A percentile compares a stretch with the other conserved stretches of the same genome.
These are phyloP conservation scores for Phaeomoniella chlamydospora DNA, from an alignment of 2,329 filamentous ascomycete genomes.

Conservation along the genomic window DNA sequence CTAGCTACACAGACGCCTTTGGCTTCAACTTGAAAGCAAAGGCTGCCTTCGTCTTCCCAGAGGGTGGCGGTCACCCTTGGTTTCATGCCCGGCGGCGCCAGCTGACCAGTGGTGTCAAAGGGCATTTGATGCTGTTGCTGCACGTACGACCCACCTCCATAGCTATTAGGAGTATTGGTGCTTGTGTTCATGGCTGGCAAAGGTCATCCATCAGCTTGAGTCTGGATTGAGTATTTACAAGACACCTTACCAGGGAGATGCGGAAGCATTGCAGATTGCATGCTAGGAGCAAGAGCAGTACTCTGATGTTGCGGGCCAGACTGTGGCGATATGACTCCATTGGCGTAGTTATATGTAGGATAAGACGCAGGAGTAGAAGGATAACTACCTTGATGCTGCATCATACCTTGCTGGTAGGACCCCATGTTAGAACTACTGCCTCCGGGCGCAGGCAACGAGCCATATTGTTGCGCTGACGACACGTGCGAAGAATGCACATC, in stretches of 20 bases:
- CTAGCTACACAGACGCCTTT: conserved; percentile 91
- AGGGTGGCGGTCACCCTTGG: conserved; percentile 89
- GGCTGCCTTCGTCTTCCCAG: conserved; percentile 95
- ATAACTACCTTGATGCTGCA: conserved; percentile 63
- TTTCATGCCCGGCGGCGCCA: conserved; percentile 88
- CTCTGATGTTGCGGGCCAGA: conserved; percentile 53
- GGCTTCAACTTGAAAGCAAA: conserved; percentile 96
- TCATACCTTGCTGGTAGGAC: conserved; percentile 58
- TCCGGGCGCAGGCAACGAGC: conserved; percentile 64
- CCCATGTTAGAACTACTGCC: conserved; percentile 60
- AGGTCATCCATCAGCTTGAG: conserved; percentile 7
- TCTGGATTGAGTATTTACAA: too few relatives aligned
- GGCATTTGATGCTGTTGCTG: conserved; percentile 35
- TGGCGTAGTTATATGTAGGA: conserved; percentile 58
- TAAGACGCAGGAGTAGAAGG: conserved; percentile 42
- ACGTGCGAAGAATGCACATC: conserved; percentile 65
- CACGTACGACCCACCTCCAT: conserved; percentile 22
- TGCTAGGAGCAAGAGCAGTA: conserved; percentile 50
- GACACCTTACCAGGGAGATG: conserved; percentile 33
- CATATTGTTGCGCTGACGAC: conserved; percentile 59
- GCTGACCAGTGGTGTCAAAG: conserved; percentile 81
- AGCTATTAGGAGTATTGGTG: conserved; percentile 20
- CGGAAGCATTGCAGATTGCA: conserved; percentile 59
- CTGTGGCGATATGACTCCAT: conserved; percentile 69
- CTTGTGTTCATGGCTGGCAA: conserved; percentile 24